Base-by-base conservation (phyloP, 1,284 basidiomycete species). In the Fistulinella cinereoalba region DNA sequence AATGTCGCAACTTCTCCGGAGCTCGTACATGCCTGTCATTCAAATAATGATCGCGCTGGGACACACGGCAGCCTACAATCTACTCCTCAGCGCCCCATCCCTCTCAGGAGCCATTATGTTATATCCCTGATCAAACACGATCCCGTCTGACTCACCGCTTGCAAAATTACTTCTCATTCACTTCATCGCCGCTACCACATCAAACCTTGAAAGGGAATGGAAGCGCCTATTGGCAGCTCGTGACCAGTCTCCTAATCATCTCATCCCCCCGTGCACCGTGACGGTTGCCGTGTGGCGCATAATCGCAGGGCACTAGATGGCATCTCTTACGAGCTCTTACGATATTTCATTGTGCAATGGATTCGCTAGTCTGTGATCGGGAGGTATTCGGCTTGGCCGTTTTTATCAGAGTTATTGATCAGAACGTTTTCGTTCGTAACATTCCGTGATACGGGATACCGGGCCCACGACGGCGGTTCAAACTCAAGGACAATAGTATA, bases 1-100 rank as follows among this genome's bases (percentile, higher is more conserved):
- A 36, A 80, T 79, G n/a, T n/a, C n/a, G n/a, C n/a, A n/a, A 79
- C 84, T 84, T 60, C 43, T 58, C 36, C 41, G 43, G 42, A 49
- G 40, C 16, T n/a, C 23, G 40, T 33, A 39, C n/a, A n/a, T n/a
- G n/a, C n/a, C n/a, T n/a, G n/a, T n/a, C n/a, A n/a, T n/a, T n/a
- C n/a, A n/a, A n/a, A n/a, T n/a, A n/a, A n/a, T 37, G 29, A 25
- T 37, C 22, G 23, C 21, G 37, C n/a, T 13, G 41, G 49, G 37
- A 46, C 24, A 28, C 24, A 31, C 15, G 31, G 5, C 28, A 7
- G 6, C 28, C 28, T 31, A 31, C 13, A 19, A 50, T 56, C 28
- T 13, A 12, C 16, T 34, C 28, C 28, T 31, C 28, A 21, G 16
- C 33, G 9, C 33, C 7, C 33, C 33, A 19, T 16, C 33, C 18